Base-by-base conservation (phyloP, 2,329 filamentous ascomycete species). In the Diaporthe sp. region DNA sequence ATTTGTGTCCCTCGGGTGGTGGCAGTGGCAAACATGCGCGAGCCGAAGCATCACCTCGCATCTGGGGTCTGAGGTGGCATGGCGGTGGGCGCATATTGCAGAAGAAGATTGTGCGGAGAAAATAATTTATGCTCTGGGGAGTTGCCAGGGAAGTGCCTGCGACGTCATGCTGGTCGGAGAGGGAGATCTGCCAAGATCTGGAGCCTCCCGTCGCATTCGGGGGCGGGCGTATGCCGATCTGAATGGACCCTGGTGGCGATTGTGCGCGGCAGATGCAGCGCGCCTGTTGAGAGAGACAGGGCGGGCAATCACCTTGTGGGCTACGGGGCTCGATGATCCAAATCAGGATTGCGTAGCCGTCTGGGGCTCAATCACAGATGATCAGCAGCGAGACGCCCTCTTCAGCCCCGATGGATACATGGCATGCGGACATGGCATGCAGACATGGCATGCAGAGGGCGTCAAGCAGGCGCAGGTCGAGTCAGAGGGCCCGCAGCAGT, bases 121-220 rank as follows among this genome's bases (percentile, higher is more conserved):
- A 28, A 47, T 13, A 33, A 47, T 72, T 54, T 35, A 72, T 47
- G 55, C 42, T 60, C 9, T 45, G 9, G 6, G 17, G 1, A 5
- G 6, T 10, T 30, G 7, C 22, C 50, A 64, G 50, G 70, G 47
- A 71, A 45, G 64, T 68, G 47, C 70, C 57, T 72, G 33, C 22
- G 55, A 42, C 69, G 35, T 9, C 15, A 52, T 61, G 69, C 13
- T 25, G 9, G 45, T 40, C 33, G 25, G 19, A 47, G 42, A 28
- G 22, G 30, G 38, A 71, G 69, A 71, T 71, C 55, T 61, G 33
- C 55, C 28, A 61, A 71, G 69, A 61, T 61, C 55, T 61, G 40
- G 54, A 61, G 69, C 42, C 12, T 47, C 42, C 54, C 38, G 54
- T 67, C 30, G 61, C 60, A 50, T 50, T 66, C 28, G 42, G 60